A percentile compares a stretch with the other conserved stretches of the same genome.
Conservation (phyloP, 208 protist species). For the Acanthamoeba divionensis region DNA sequence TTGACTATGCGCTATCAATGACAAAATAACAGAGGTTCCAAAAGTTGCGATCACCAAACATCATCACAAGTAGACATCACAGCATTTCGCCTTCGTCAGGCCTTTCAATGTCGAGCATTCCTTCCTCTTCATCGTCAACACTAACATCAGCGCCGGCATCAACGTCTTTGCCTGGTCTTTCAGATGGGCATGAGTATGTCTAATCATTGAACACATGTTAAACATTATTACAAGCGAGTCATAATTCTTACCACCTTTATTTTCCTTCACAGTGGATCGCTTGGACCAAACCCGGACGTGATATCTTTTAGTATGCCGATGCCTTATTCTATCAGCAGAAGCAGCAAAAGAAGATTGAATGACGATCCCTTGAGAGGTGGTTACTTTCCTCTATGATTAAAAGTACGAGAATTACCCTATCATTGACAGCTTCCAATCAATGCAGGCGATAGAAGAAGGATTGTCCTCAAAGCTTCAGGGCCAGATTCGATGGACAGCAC, state of each 20-base stretch:
- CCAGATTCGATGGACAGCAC: neutral
- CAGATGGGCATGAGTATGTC: neutral
- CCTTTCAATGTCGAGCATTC: neutral
- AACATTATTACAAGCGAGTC: neutral
- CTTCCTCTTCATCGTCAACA: slow-evolving; percentile 7
- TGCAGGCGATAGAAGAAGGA: neutral
- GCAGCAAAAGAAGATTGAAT: neutral
- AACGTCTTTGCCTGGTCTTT: neutral
- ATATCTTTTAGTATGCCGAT: neutral
- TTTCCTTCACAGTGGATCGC: no score
- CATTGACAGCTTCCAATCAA: no score
- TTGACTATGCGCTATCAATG: neutral
- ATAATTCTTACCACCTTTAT: neutral
- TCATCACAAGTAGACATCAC: no score
- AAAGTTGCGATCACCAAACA: slow-evolving; percentile 1
- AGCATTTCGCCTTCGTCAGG: neutral
- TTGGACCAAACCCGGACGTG: no score
- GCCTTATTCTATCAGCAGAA: neutral
- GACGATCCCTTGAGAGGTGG: no score
- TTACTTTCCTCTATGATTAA: no score
- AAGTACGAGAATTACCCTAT: no score
- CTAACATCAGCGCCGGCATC: neutral
- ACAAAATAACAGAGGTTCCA: slow-evolving; percentile 25
- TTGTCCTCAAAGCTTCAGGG: neutral
- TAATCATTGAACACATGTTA: neutral